phyloP scores from a whole-genome alignment of 1,284 basidiomycete genomes.

The Hemileia vastatrix region DNA sequence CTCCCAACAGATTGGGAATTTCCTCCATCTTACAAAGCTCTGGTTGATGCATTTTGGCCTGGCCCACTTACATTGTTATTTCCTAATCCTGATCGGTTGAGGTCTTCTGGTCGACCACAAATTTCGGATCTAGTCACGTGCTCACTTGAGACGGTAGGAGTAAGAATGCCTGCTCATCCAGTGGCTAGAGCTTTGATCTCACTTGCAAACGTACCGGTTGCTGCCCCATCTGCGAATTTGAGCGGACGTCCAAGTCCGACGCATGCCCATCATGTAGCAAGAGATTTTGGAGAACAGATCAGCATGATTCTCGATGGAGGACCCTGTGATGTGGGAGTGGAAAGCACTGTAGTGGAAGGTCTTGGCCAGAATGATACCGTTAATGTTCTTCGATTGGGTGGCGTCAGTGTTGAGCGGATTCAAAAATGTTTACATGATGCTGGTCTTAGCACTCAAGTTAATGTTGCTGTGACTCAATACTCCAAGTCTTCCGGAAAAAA shows the following conservation, averaged over 20 bases:
- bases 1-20: slow-evolving; percentile 49
- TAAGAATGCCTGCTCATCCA: slow-evolving; percentile 89
- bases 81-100: slow-evolving; percentile 57
- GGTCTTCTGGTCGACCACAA: slow-evolving; percentile 33
- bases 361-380: slow-evolving; percentile 55
- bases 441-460: slow-evolving; percentile 3
- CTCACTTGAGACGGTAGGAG: slow-evolving; percentile 69
- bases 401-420: slow-evolving; percentile 81
- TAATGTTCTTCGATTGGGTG: slow-evolving; percentile 80
- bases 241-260: slow-evolving; percentile 93
- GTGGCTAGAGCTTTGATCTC: slow-evolving; percentile 84
- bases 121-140: slow-evolving; percentile 56
- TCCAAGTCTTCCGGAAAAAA: slow-evolving; percentile 46
- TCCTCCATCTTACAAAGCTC: slow-evolving; percentile 54
- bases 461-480: background rate
- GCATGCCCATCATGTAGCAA: slow-evolving; percentile 68
- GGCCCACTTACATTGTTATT: slow-evolving; percentile 88
- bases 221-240: slow-evolving; percentile 91
- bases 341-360: slow-evolving; percentile 92
- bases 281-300: slow-evolving; percentile 53
- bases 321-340: slow-evolving; percentile 74
- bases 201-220: slow-evolving; percentile 63
- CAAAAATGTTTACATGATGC: slow-evolving; percentile 52
- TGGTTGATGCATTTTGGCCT: slow-evolving; percentile 86
- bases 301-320: slow-evolving; percentile 86